Conservation (phyloP, 345 rosid species). For the Microthlaspi erraticum region DNA sequence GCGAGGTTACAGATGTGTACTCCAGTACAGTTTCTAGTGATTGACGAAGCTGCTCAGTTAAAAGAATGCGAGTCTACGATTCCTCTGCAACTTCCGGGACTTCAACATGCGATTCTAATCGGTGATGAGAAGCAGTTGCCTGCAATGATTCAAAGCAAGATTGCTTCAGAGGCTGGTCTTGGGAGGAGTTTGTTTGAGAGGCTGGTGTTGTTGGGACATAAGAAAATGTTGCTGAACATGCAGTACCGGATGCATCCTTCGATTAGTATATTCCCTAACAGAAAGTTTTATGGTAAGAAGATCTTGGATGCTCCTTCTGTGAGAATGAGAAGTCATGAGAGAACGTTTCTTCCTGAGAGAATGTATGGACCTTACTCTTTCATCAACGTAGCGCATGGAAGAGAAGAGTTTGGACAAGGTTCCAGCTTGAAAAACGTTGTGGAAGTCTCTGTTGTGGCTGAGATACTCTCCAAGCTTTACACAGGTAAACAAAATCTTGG, state of each 20-base stretch:
- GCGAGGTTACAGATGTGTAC: slow-evolving; percentile 33
- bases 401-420: slow-evolving; percentile 46
- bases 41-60: slow-evolving; percentile 66
- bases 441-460: slow-evolving; percentile 50
- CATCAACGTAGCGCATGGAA: slow-evolving; percentile 47
- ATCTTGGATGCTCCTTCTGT: slow-evolving; percentile 59
- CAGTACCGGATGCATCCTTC: slow-evolving; percentile 89
- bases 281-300: slow-evolving; percentile 50
- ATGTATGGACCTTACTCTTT: slow-evolving; percentile 61
- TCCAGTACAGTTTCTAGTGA: slow-evolving; percentile 46
- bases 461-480: slow-evolving; percentile 46
- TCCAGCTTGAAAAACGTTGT: slow-evolving; percentile 45
- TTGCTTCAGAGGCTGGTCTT: slow-evolving; percentile 52
- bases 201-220: slow-evolving; percentile 52
- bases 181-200: slow-evolving; percentile 79
- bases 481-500: slow-evolving; percentile 42
- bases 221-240: slow-evolving; percentile 57
- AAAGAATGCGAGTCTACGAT: slow-evolving; percentile 62
- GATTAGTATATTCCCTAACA: slow-evolving; percentile 66
- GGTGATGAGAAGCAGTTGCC: slow-evolving; percentile 61
- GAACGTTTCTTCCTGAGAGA: slow-evolving; percentile 42
- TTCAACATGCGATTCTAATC: slow-evolving; percentile 51
- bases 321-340: slow-evolving; percentile 37
- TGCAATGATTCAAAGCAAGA: slow-evolving; percentile 61
- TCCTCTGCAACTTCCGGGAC: slow-evolving; percentile 53